Percentiles rank a stretch among this genome's conserved stretches.
phyloP scores from a whole-genome alignment of 345 rosid species.

The Noccaea bulbosa region DNA sequence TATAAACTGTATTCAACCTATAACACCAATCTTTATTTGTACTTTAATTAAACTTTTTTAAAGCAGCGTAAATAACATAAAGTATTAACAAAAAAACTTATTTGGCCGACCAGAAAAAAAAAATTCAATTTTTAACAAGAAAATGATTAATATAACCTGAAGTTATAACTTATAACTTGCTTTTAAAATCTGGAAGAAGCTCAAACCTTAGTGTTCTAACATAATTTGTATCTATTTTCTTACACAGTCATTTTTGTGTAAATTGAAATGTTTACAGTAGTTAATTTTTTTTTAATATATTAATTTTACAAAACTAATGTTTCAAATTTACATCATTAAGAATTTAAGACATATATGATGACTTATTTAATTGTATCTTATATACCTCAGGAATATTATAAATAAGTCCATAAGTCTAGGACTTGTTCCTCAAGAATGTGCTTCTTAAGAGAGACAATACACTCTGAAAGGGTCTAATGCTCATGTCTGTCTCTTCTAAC shows the following conservation, averaged over 20 bases:
- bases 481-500: conserved; percentile 71
- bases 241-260: no score
- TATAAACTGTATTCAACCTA: background rate
- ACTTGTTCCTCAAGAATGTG: conserved; percentile 29
- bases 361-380: conserved; percentile 13
- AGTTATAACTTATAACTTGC: no score
- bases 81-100: no score
- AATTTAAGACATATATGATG: background rate
- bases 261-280: background rate
- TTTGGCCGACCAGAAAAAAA: no score
- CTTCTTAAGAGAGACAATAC: conserved; percentile 32
- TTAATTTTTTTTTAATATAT: no score
- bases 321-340: conserved; percentile 3
- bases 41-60: no score
- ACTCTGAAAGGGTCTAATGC: conserved; percentile 41
- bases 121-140: no score
- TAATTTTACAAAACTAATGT: conserved; percentile 3
- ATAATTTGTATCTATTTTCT: no score
- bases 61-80: no score
- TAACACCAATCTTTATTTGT: background rate
- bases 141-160: no score
- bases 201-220: no score
- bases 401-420: conserved; percentile 7
- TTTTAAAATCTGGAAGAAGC: no score
- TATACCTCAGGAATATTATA: background rate